These are phyloP conservation scores for Phytomonas francai DNA, from an alignment of 208 protist genomes.

Conservation along the genomic window DNA sequence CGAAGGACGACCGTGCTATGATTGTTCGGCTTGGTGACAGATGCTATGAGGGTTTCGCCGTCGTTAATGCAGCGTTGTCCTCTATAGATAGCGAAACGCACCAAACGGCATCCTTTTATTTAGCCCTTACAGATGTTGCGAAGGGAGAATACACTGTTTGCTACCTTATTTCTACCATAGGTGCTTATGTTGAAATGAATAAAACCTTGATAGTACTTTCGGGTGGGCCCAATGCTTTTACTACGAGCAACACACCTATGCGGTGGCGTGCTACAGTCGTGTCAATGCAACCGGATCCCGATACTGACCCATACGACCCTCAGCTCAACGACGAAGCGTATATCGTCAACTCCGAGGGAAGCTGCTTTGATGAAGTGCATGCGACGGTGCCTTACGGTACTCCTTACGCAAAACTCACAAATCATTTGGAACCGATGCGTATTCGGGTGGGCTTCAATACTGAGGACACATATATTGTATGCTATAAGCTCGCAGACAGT, in stretches of 20 bases:
- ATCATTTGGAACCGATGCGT: slow-evolving; percentile 14
- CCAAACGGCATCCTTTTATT: background rate
- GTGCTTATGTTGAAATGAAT: slow-evolving; percentile 46
- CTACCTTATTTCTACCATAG: slow-evolving; percentile 44
- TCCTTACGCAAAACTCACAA: slow-evolving; percentile 17
- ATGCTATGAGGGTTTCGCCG: slow-evolving; percentile 42
- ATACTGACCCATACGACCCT: slow-evolving; percentile 19
- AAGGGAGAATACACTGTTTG: slow-evolving; percentile 61
- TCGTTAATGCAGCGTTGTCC: slow-evolving; percentile 33
- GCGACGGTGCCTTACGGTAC: slow-evolving; percentile 66
- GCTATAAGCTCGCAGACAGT: slow-evolving; percentile 69
- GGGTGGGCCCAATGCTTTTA: slow-evolving; percentile 40
- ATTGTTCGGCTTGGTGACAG: slow-evolving; percentile 33
- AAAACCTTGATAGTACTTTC: slow-evolving; percentile 36
- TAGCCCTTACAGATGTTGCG: slow-evolving; percentile 10
- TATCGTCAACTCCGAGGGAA: slow-evolving; percentile 58
- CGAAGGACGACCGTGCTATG: slow-evolving; percentile 44
- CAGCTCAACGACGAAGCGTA: slow-evolving; percentile 42
- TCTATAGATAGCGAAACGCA: slow-evolving; percentile 9
- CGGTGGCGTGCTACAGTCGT: slow-evolving; percentile 58
- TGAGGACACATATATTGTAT: slow-evolving; percentile 44
- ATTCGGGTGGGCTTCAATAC: slow-evolving; percentile 67
- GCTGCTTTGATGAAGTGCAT: slow-evolving; percentile 49
- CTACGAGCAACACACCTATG: slow-evolving; percentile 82
- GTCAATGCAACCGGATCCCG: slow-evolving; percentile 19